These are phyloP conservation scores for Ophidiomyces ophidiicola DNA, from an alignment of 2,329 filamentous ascomycete genomes.

Conservation along the genomic window DNA sequence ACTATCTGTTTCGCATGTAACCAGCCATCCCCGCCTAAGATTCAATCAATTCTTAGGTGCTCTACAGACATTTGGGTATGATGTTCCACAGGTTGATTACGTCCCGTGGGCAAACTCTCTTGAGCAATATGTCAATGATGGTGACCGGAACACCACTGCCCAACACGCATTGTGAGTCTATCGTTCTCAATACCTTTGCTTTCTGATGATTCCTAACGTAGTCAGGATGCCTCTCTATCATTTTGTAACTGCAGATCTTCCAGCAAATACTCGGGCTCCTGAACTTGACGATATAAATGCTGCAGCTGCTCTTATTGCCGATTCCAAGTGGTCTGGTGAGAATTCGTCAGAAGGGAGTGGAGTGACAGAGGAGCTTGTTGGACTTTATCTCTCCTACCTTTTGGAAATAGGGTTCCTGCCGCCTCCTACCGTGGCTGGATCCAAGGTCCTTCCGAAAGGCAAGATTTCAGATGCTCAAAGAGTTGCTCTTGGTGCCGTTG, in stretches of 20 bases:
- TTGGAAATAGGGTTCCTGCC: constrained; percentile 49
- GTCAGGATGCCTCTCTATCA: constrained; percentile 55
- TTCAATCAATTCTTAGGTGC: constrained; percentile 66
- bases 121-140: constrained; percentile 53
- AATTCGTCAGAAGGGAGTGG: constrained; percentile 42
- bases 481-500: constrained; percentile 37
- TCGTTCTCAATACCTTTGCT: neutral
- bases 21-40: constrained; percentile 62
- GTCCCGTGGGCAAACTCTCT: constrained; percentile 55
- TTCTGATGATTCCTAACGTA: constrained; percentile 6
- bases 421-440: constrained; percentile 28
- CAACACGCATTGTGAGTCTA: constrained; percentile 34
- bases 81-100: constrained; percentile 55
- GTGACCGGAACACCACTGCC: constrained; percentile 55
- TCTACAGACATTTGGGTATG: constrained; percentile 61
- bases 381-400: constrained; percentile 49
- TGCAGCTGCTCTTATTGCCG: constrained; percentile 49
- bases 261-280: constrained; percentile 55
- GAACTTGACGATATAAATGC: constrained; percentile 65
- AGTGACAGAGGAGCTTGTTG: constrained; percentile 47
- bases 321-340: constrained; percentile 44
- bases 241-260: constrained; percentile 59
- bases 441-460: constrained; percentile 31
- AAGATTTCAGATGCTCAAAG: constrained; percentile 31
- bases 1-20: constrained; percentile 61